Evolutionary conservation across 352 stramenopile species (phyloP), one percentile per base, ranked within the genome.

Genomic region (Globisporangium megalacanthum): DNA sequence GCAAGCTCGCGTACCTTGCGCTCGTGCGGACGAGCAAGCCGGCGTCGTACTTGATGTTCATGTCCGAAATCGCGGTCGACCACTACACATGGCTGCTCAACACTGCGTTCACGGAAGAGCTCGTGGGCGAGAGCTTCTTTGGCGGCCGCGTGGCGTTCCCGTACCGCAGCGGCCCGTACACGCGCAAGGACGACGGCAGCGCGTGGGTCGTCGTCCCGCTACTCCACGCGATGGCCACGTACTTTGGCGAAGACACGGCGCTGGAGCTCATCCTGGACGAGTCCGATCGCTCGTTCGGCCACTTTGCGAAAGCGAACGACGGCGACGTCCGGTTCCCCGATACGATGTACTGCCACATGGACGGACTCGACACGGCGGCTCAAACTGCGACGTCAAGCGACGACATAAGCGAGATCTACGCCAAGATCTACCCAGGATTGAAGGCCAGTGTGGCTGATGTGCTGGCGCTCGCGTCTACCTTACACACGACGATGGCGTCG

Each of bases 41-140:
- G 8, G 54, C 68, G 19, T 71, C 64, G 20, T 82, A 75, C 37
- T 58, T 82, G 37, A 79, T 82, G 72, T 82, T 75, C 36, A 77
- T 77, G 70, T 64, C 56, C 9, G 72, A 79, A 13, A 51, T 71
- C 5, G 49, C 66, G 0, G 60, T 58, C 13, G 67, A 70, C 4
- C 65, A 73, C 49, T 68, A 63, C 45, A 62, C 54, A 3, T 82
- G 64, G 65, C 56, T 82, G 2, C 54, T 82, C 15, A 69, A 62
- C 36, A 54, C 66, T 31, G 52, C 60, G 3, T 73, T 68, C 37
- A 64, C 17, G 0, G 60, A 82, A 15, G 70, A 73, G 42, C 58
- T 79, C 8, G 39, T 65, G 8, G 56, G 49, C 2, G 72, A 82
- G 35, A 68, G 49, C n/a, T 70, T 76, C 41, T 70, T 70, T 14